phyloP scores from a whole-genome alignment of 1,284 basidiomycete species.

The Leccinum colubrinum region DNA sequence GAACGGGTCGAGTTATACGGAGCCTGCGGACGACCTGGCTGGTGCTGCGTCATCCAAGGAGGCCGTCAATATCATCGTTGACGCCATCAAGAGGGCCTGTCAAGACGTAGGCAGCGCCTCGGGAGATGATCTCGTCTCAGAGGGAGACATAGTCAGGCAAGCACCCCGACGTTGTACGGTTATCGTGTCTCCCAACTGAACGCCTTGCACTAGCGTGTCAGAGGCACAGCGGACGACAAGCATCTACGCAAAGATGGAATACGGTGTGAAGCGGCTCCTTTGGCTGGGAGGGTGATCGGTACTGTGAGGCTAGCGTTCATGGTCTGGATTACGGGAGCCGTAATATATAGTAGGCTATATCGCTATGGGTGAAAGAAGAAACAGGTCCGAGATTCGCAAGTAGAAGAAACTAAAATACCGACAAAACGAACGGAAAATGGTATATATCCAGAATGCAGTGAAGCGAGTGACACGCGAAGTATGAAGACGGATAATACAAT shows the following conservation, averaged over 20 bases:
- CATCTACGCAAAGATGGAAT: conserved; percentile 87
- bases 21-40: conserved; percentile 59
- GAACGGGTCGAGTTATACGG: conserved; percentile 53
- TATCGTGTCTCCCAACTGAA: conserved; percentile 9
- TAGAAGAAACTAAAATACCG: conserved; percentile 6
- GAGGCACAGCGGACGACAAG: conserved; percentile 84
- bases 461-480: conserved; percentile 13
- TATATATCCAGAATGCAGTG: conserved; percentile 25
- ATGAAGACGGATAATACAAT: conserved; percentile 22
- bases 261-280: conserved; percentile 82
- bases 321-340: conserved; percentile 11
- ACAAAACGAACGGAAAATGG: conserved; percentile 21
- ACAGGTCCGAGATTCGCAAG: conserved; percentile 9
- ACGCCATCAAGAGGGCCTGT: conserved; percentile 67
- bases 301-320: neutral
- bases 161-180: conserved; percentile 23
- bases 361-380: conserved; percentile 9
- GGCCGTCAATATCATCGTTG: conserved; percentile 73
- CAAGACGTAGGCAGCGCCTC: conserved; percentile 51
- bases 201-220: conserved; percentile 48
- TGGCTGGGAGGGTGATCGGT: conserved; percentile 66
- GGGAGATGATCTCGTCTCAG: conserved; percentile 50
- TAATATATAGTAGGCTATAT: conserved; percentile 17
- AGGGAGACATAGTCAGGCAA: conserved; percentile 80
- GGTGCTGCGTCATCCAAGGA: conserved; percentile 71